These are phyloP conservation scores for Hansenula sp. DNA, from an alignment of 1,139 yeast species.

Conservation along the genomic window DNA sequence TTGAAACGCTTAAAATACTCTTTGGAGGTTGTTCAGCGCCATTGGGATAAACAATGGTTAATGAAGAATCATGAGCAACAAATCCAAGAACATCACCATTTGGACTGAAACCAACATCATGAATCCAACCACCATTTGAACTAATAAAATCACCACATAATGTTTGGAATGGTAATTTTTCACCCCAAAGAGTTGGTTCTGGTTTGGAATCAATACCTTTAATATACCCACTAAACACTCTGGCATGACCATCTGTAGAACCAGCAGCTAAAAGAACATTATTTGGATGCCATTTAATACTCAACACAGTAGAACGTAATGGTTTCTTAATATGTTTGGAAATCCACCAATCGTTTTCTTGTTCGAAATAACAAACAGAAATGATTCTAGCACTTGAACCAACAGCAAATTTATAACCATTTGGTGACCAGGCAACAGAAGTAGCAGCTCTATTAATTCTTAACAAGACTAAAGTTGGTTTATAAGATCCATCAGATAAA, in stretches of 20 bases:
- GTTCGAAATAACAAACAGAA: slow-evolving; percentile 95
- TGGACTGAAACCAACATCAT: slow-evolving; percentile 85
- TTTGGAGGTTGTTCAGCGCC: slow-evolving; percentile 61
- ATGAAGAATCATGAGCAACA: slow-evolving; percentile 73
- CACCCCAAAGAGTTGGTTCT: slow-evolving; percentile 84
- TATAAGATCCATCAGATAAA: slow-evolving; percentile 54
- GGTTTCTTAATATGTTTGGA: slow-evolving; percentile 96
- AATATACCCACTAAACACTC: slow-evolving; percentile 91
- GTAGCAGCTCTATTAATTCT: slow-evolving; percentile 96
- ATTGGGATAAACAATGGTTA: slow-evolving; percentile 71
- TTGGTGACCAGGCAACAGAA: slow-evolving; percentile 89
- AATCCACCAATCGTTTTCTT: slow-evolving; percentile 99
- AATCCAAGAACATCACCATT: slow-evolving; percentile 75
- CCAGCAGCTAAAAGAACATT: slow-evolving; percentile 86
- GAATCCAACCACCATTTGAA: slow-evolving; percentile 86
- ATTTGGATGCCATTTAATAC: slow-evolving; percentile 94
- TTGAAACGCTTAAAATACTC: slow-evolving; percentile 45
- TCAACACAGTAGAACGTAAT: slow-evolving; percentile 78
- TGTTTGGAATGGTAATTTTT: slow-evolving; percentile 92
- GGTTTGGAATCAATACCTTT: slow-evolving; percentile 90
- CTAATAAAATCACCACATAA: slow-evolving; percentile 81
- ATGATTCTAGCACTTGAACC: slow-evolving; percentile 94
- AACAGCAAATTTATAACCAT: slow-evolving; percentile 91
- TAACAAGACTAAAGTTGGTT: slow-evolving; percentile 88
- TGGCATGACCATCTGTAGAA: slow-evolving; percentile 90